Percentiles rank a stretch among this genome's conserved stretches.
These are phyloP conservation scores for Capronia coronata DNA, from an alignment of 2,329 filamentous ascomycete species.

Conservation along the genomic window DNA sequence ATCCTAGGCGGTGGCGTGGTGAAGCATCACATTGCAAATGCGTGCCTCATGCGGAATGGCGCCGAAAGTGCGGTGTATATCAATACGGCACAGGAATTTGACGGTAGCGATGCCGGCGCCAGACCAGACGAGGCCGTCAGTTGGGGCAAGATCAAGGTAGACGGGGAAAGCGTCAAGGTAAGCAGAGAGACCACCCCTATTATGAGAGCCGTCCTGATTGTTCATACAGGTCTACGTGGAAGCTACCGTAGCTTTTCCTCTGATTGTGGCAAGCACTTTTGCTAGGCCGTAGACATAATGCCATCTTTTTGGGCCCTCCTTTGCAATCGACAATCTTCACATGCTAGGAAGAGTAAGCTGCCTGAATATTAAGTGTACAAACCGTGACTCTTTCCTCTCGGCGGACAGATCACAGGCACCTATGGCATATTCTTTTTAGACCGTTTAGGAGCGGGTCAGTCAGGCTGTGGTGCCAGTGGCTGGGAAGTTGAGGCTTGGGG, in stretches of 20 bases:
- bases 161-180: slow-evolving; percentile 84
- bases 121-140: slow-evolving; percentile 94
- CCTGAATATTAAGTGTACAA: too few species aligned
- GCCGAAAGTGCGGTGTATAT: slow-evolving; percentile 96
- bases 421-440: too few species aligned
- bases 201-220: background rate
- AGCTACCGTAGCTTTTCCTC: slow-evolving; percentile 60
- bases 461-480: background rate
- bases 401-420: background rate
- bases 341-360: background rate
- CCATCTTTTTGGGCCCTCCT: background rate
- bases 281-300: slow-evolving; percentile 13
- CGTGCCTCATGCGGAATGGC: slow-evolving; percentile 93
- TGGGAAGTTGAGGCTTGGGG: too few species aligned
- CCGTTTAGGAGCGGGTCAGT: background rate
- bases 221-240: slow-evolving; percentile 53
- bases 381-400: too few species aligned
- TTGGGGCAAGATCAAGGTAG: slow-evolving; percentile 72
- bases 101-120: slow-evolving; percentile 92
- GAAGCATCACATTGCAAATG: slow-evolving; percentile 98
- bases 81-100: slow-evolving; percentile 95
- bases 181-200: slow-evolving; percentile 24
- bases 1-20: slow-evolving; percentile 90
- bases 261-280: slow-evolving; percentile 41
- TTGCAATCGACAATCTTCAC: background rate